phyloP scores from a whole-genome alignment of 768 basidiomycete genomes.

The Pleurotus ostreatus region DNA sequence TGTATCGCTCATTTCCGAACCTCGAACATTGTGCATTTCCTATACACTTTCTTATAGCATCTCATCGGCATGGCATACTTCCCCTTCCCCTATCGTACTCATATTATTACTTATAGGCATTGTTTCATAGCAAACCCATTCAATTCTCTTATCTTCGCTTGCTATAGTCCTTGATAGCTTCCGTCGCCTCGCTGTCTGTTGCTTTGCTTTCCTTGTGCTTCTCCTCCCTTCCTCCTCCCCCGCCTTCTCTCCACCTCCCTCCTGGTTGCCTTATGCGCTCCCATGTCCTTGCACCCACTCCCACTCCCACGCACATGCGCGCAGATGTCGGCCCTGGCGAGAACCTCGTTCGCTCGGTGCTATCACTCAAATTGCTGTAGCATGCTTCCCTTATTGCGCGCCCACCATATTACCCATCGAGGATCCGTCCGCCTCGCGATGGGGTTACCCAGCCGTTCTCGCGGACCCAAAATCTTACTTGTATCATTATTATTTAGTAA shows the following conservation, averaged over 20 bases:
- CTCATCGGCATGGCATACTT: constrained; percentile 3
- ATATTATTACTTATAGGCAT: constrained; percentile 6
- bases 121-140: constrained; percentile 2
- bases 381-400: no score
- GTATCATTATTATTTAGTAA: constrained; percentile 10
- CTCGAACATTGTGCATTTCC: constrained; percentile 1
- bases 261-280: no score
- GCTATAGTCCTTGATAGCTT: background rate
- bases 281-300: background rate
- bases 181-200: constrained; percentile 6
- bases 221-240: background rate
- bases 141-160: background rate
- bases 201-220: background rate
- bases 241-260: background rate
- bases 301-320: background rate
- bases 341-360: background rate
- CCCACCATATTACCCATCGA: background rate
- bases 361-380: background rate
- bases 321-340: constrained; percentile 2
- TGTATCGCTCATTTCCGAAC: constrained; percentile 16
- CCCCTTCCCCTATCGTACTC: constrained; percentile 1
- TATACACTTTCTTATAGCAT: background rate
- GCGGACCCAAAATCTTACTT: background rate
- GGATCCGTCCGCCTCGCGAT: background rate
- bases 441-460: background rate